Evolutionary conservation across 2,329 filamentous ascomycete genomes (phyloP).

Genomic region (Stylonectria norvegica): DNA sequence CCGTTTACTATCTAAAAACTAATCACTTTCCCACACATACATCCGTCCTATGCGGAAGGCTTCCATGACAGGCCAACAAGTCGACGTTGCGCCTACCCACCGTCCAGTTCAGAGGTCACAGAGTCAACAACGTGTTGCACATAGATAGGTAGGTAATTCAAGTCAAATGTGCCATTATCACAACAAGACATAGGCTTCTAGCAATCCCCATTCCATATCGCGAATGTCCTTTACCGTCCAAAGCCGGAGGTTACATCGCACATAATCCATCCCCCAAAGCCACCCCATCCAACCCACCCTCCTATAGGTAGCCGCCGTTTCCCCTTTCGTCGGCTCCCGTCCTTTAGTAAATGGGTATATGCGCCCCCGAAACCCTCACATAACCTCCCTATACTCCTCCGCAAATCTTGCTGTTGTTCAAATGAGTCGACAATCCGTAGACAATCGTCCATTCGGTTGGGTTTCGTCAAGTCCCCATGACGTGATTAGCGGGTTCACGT

Average conservation of each 20-base stretch:
- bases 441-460: too few species aligned
- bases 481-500: constrained; percentile 23
- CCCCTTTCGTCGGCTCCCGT: constrained; percentile 11
- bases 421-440: too few species aligned
- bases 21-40: too few species aligned
- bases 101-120: too few species aligned
- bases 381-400: too few species aligned
- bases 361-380: constrained; percentile 24
- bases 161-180: neutral
- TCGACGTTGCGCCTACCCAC: too few species aligned
- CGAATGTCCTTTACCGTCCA: constrained; percentile 6
- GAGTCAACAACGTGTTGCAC: too few species aligned
- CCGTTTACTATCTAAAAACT: too few species aligned
- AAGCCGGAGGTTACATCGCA: constrained; percentile 5
- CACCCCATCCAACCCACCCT: neutral
- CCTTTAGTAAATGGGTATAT: constrained; percentile 33
- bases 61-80: too few species aligned
- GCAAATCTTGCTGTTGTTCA: too few species aligned
- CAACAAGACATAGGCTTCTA: neutral
- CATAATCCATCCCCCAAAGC: constrained; percentile 3
- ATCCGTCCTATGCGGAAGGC: too few species aligned
- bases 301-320: neutral
- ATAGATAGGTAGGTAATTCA: too few species aligned
- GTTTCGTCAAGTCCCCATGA: constrained; percentile 10
- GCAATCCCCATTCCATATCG: constrained; percentile 6